Percentiles rank a stretch among this genome's conserved stretches.
phyloP scores from a whole-genome alignment of 768 basidiomycete species.

The Lentinula aciculospora region DNA sequence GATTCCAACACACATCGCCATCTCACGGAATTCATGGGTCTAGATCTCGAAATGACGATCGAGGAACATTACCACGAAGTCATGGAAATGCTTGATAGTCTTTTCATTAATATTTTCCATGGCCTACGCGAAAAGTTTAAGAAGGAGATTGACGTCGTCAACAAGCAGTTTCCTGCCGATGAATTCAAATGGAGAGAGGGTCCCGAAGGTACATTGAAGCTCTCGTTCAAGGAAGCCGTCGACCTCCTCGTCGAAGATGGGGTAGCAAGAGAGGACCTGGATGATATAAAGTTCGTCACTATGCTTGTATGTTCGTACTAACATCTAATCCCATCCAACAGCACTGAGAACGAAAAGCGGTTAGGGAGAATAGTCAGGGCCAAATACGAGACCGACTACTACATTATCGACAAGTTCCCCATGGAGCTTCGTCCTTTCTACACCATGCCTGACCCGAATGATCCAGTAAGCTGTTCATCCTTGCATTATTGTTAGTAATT shows the following conservation, averaged over 20 bases:
- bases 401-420: conserved; percentile 99
- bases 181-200: conserved; percentile 94
- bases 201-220: conserved; percentile 78
- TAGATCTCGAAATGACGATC: conserved; percentile 98
- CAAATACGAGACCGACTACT: conserved; percentile 97
- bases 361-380: conserved; percentile 86
- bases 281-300: conserved; percentile 78
- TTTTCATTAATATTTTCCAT: conserved; percentile 84
- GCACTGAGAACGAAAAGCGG: conserved; percentile 93
- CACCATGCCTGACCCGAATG: conserved; percentile 95
- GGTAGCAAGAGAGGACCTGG: conserved; percentile 67
- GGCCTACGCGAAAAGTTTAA: conserved; percentile 71
- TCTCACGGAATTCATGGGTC: conserved; percentile 96
- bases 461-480: conserved; percentile 53
- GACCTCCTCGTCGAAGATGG: conserved; percentile 85
- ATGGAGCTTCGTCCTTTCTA: conserved; percentile 95
- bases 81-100: conserved; percentile 82
- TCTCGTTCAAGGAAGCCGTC: conserved; percentile 85
- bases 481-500: conserved; percentile 1
- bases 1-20: conserved; percentile 97
- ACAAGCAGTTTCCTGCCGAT: conserved; percentile 89
- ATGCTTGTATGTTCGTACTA: not conserved
- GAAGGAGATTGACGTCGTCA: conserved; percentile 77
- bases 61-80: conserved; percentile 99
- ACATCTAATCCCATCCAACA: conserved; percentile 22